Evolutionary conservation across 257 asterid species (phyloP), one percentile per base, ranked within the genome.

Genomic region (Voacanga thouarsii): DNA sequence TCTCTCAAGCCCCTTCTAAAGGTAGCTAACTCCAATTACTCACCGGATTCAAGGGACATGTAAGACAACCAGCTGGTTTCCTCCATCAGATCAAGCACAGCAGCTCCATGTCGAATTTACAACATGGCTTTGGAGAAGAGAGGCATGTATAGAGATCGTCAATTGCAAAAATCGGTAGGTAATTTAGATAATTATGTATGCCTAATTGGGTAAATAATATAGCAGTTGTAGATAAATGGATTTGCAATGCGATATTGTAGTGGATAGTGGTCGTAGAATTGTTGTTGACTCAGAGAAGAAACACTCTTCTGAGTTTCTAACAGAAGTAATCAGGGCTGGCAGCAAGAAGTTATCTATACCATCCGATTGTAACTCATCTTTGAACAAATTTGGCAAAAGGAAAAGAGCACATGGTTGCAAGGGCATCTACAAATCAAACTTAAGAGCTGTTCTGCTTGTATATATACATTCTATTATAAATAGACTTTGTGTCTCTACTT

Each of bases 31-130:
- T n/a, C n/a, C n/a, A n/a, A n/a, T n/a, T n/a, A n/a, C n/a, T n/a
- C n/a, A n/a, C n/a, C n/a, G n/a, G n/a, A n/a, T n/a, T n/a, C n/a
- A n/a, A n/a, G n/a, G n/a, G n/a, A n/a, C n/a, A n/a, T n/a, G n/a
- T n/a, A n/a, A n/a, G n/a, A n/a, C n/a, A n/a, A n/a, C n/a, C n/a
- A n/a, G n/a, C n/a, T n/a, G n/a, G n/a, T n/a, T n/a, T n/a, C n/a
- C n/a, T n/a, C n/a, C n/a, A n/a, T n/a, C n/a, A n/a, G n/a, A n/a
- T n/a, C n/a, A n/a, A n/a, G n/a, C n/a, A n/a, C n/a, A n/a, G n/a
- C n/a, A n/a, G n/a, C n/a, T n/a, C n/a, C 76, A 79, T 66, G 87
- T 81, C 82, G 85, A 84, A 57, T 47, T 75, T 77, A 44, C 82
- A 69, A 63, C 55, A 71, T 59, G 74, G n/a, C 66, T 57, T 75